A percentile compares a stretch with the other conserved stretches of the same genome.
Conservation (phyloP, 805 yeast genomes). For the Candida nemodendra region DNA sequence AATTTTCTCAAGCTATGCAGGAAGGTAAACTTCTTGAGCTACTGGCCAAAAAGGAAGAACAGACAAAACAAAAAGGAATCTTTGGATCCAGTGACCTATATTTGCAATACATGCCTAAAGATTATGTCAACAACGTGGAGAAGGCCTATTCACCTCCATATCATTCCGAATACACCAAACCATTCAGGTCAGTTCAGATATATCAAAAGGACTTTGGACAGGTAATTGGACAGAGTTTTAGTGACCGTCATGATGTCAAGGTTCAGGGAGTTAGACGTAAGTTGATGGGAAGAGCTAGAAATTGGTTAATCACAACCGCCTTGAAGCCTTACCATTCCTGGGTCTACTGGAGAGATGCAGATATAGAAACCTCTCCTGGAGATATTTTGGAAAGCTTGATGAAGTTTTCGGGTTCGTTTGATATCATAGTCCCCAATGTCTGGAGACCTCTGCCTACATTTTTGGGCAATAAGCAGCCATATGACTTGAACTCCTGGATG, state of each 20-base stretch:
- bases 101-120: conserved; percentile 63
- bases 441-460: conserved; percentile 97
- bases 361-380: conserved; percentile 79
- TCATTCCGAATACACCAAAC: conserved; percentile 59
- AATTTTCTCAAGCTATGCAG: conserved; percentile 66
- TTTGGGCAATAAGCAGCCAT: conserved; percentile 88
- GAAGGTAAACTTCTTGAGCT: conserved; percentile 59
- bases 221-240: conserved; percentile 79
- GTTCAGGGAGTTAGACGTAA: conserved; percentile 84
- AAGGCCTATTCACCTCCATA: conserved; percentile 64
- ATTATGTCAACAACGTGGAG: conserved; percentile 54
- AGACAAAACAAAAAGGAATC: conserved; percentile 34
- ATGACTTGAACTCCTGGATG: conserved; percentile 95
- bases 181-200: conserved; percentile 77
- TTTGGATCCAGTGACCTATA: conserved; percentile 63
- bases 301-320: conserved; percentile 75
- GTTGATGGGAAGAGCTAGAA: conserved; percentile 83
- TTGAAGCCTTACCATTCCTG: conserved; percentile 82
- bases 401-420: conserved; percentile 56
- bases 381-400: conserved; percentile 71
- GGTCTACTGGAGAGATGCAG: conserved; percentile 92
- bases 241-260: conserved; percentile 80
- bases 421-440: conserved; percentile 81
- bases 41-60: conserved; percentile 42
- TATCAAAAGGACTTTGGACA: conserved; percentile 84